Evolutionary conservation across 176 grass and related monocot species (phyloP), one percentile per base, ranked within the genome.

Genomic region (Rhynchospora tenuis): DNA sequence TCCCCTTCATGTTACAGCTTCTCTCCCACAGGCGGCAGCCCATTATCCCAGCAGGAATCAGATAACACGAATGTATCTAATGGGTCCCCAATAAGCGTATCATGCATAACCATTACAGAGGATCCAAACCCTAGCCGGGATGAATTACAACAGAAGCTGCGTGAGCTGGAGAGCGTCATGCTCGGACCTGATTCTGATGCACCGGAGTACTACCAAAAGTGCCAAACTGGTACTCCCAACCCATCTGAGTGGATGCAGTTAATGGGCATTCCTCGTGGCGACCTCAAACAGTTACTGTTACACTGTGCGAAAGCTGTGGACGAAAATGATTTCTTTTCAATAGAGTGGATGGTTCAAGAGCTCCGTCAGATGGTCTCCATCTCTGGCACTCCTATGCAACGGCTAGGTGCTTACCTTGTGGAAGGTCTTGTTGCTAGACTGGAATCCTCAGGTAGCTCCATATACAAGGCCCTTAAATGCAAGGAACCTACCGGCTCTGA

Each of bases 41-140:
- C 92, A 5, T 14, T 88, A 58, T 94, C 90, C 76, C 86, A 90
- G 80, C 86, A 50, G 6, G 48, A 94, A 72, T 92, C 92, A 45
- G 89, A 81, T 44, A 88, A 91, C 51, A 93, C 88, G 51, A 91
- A 91, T 38, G 76, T 89, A 50, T 83, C 87, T 44, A 83, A 90
- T 56, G 91, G 91, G 78, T 98, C 95, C 51, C 88, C 92, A 66
- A 70, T 85, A 75, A 98, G 92, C 75, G 84, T 70, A 54, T 97
- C 94, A 17, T 97, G 95, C 62, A 42, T 98, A 42, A 98, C 92
- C 50, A 61, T 98, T 47, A 98, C 89, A 27, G 91, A 95, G 80
- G 88, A 90, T 66, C 87, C 89, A 47, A 65, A 90, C 60, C 14
- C 43, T 50, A 81, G 14, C 42, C 55, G 12, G 27, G 57, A 65